Conservation (phyloP, 2,329 filamentous ascomycete species). For the Penicillium sclerotigenum region DNA sequence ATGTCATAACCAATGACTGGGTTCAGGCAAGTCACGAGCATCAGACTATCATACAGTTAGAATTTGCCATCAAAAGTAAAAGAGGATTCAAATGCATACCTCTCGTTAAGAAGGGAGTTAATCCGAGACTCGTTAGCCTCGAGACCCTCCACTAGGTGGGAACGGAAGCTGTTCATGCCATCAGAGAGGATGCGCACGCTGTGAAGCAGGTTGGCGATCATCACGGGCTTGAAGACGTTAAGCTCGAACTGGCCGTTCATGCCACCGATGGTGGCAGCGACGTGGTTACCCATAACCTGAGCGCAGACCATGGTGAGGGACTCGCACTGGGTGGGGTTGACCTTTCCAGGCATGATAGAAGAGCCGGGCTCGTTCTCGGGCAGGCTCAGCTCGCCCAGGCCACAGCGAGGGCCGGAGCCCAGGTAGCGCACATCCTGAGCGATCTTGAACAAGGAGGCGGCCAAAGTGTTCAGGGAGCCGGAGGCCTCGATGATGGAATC, state of each 20-base stretch:
- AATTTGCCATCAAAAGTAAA: constrained; percentile 6
- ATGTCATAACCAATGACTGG: constrained; percentile 97
- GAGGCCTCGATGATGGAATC: constrained; percentile 94
- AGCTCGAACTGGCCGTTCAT: constrained; percentile 98
- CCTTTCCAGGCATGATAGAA: constrained; percentile 99
- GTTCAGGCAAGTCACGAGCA: constrained; percentile 97
- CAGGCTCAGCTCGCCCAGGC: constrained; percentile 85
- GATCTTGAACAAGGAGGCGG: constrained; percentile 91
- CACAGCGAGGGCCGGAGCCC: constrained; percentile 90
- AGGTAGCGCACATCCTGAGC: constrained; percentile 97
- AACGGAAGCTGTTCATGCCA: constrained; percentile 92
- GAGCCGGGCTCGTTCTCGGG: constrained; percentile 98
- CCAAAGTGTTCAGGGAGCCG: constrained; percentile 89
- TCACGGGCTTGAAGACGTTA: constrained; percentile 96
- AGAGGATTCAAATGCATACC: constrained; percentile 54
- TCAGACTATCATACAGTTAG: constrained; percentile 61
- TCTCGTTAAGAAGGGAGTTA: constrained; percentile 84
- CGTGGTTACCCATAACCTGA: constrained; percentile 97
- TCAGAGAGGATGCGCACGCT: constrained; percentile 84
- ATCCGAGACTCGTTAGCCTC: constrained; percentile 95
- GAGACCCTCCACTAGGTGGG: constrained; percentile 83
- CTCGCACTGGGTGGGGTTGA: constrained; percentile 98
- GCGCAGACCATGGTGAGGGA: constrained; percentile 95
- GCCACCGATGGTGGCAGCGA: constrained; percentile 86
- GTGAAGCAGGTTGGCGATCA: constrained; percentile 94